These are phyloP conservation scores for Sonneratia alba DNA, from an alignment of 345 rosid genomes.

Conservation along the genomic window DNA sequence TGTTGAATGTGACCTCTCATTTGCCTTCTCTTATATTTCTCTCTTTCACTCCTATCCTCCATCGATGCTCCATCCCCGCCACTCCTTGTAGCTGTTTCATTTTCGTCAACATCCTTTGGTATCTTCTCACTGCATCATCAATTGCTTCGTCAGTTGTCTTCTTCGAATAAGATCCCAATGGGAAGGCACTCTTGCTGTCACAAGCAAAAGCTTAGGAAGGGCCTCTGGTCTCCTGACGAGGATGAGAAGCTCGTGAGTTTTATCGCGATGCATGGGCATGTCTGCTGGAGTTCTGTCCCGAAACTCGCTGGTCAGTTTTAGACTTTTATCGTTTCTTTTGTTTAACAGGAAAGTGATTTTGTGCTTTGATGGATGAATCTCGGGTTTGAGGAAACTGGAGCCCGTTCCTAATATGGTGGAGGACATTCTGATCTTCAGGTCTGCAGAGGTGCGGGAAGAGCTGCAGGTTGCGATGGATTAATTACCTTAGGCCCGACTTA, in stretches of 20 bases:
- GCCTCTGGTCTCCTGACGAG: constrained; percentile 23
- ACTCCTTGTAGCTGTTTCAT: not conserved
- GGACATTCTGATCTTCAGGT: constrained; percentile 6
- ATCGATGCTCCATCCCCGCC: not conserved
- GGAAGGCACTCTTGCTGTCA: constrained; percentile 21
- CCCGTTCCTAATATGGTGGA: not conserved
- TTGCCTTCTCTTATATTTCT: constrained; percentile 3
- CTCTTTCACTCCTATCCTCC: not conserved
- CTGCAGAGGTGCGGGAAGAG: constrained; percentile 23
- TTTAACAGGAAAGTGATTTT: not conserved
- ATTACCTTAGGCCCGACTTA: constrained; percentile 20
- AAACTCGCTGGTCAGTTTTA: constrained; percentile 14
- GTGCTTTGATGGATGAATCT: not conserved
- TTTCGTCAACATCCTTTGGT: not conserved
- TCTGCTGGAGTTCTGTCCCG: constrained; percentile 25
- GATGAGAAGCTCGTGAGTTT: constrained; percentile 18
- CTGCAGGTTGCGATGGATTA: constrained; percentile 20
- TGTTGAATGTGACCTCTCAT: constrained; percentile 11
- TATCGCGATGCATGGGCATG: constrained; percentile 15
- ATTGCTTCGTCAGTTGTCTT: not conserved
- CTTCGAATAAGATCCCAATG: not conserved
- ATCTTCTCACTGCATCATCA: not conserved
- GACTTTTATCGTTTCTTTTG: not conserved
- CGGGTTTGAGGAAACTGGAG: not conserved
- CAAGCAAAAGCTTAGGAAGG: constrained; percentile 23